These are phyloP conservation scores for Fusarium drepaniforme DNA, from an alignment of 2,329 filamentous ascomycete species.

Conservation along the genomic window DNA sequence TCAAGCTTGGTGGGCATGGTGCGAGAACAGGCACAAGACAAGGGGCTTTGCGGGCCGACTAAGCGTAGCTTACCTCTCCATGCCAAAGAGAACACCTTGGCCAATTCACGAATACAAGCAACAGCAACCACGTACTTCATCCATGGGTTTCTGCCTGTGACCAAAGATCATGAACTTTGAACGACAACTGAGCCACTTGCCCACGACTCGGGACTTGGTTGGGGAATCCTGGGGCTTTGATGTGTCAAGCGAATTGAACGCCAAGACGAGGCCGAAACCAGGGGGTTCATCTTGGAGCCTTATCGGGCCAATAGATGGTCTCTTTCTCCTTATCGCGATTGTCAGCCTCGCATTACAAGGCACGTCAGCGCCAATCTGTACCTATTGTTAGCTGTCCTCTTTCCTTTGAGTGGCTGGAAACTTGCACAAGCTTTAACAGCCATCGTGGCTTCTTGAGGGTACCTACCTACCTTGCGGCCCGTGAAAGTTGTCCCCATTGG, in stretches of 20 bases:
- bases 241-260: slow-evolving; percentile 4
- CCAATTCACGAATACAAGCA: not conserved
- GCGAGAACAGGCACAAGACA: not conserved
- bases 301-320: slow-evolving; percentile 39
- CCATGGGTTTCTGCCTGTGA: not conserved
- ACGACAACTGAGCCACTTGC: slow-evolving; percentile 35
- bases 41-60: not conserved
- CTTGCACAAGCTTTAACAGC: slow-evolving; percentile 37
- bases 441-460: slow-evolving; percentile 46
- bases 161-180: slow-evolving; percentile 37
- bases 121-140: slow-evolving; percentile 17
- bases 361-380: slow-evolving; percentile 36
- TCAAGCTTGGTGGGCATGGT: not conserved
- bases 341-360: slow-evolving; percentile 44
- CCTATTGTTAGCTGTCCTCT: slow-evolving; percentile 53
- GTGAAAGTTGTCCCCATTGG: slow-evolving; percentile 25
- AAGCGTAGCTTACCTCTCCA: not conserved
- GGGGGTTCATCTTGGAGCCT: slow-evolving; percentile 5
- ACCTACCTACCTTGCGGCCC: slow-evolving; percentile 1
- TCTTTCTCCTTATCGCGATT: slow-evolving; percentile 2
- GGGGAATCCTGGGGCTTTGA: slow-evolving; percentile 17
- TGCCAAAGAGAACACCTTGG: not conserved
- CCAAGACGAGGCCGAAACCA: slow-evolving; percentile 23
- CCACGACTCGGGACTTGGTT: slow-evolving; percentile 26
- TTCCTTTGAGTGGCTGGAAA: slow-evolving; percentile 42